phyloP scores from a whole-genome alignment of 2,329 filamentous ascomycete species.

The Xylariaceae sp. region DNA sequence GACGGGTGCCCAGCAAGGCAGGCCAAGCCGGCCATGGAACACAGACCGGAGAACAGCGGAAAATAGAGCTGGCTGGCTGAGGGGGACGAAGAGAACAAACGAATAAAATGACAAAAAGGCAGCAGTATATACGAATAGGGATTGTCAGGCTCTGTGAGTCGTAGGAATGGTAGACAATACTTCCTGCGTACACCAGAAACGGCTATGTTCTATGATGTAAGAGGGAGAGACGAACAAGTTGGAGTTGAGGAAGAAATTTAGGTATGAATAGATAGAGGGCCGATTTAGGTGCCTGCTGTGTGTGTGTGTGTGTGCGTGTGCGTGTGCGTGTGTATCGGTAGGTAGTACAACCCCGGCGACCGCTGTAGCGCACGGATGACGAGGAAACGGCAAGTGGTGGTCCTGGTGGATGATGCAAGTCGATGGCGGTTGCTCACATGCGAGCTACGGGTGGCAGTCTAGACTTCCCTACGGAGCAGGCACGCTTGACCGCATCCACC shows the following conservation, averaged over 20 bases:
- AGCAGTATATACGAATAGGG: background rate
- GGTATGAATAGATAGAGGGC: background rate
- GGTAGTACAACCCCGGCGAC: too few species aligned
- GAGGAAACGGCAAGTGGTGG: background rate
- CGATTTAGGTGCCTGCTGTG: background rate
- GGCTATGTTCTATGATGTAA: background rate
- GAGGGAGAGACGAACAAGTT: background rate
- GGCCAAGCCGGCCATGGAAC: conserved; percentile 9
- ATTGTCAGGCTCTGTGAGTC: conserved; percentile 5
- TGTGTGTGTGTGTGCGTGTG: too few species aligned
- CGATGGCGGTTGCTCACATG: conserved; percentile 17
- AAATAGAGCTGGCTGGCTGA: background rate
- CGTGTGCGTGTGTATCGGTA: too few species aligned
- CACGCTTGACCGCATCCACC: too few species aligned
- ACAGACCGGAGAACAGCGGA: background rate
- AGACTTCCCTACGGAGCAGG: too few species aligned
- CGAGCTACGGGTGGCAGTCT: background rate
- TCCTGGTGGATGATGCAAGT: conserved; percentile 10
- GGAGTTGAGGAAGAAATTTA: background rate
- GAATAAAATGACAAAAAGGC: background rate
- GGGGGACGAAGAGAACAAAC: background rate
- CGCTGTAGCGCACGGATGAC: background rate
- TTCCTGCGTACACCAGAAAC: background rate
- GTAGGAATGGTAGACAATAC: background rate
- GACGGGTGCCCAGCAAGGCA: conserved; percentile 13